Evolutionary conservation across 2,329 filamentous ascomycete genomes (phyloP), one percentile per base, ranked within the genome.

Genomic region (Fusarium sp.): DNA sequence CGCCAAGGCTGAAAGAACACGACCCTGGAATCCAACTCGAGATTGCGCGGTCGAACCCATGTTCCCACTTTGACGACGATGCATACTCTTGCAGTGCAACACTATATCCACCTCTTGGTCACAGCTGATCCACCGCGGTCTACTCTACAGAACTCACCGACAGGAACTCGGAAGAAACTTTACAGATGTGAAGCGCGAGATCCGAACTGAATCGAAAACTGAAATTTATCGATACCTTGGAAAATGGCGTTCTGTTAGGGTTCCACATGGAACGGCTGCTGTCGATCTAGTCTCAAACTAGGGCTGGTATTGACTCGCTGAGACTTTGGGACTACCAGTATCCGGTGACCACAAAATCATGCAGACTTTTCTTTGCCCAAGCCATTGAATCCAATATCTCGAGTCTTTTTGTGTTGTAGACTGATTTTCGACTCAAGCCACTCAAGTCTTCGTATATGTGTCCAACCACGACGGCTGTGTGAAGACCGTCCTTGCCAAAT

Each of bases 211-310:
- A 41, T 43, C 34, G 49, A 27, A 15, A 52, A 53, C 12, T 43
- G 32, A 53, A 16, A n/a, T 53, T 41, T 13, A 38, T 41, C 49
- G 34, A 53, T 53, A 43, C 18, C 34, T 9, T 27, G 15, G 34
- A 24, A 40, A 53, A 43, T 53, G 34, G 49, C 15, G 49, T 38
- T 41, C 24, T 27, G 24, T 41, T 34, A 53, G 24, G 49, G 49
- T 18, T 53, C 49, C 49, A 53, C 49, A 43, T 22, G n/a, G 34
- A 53, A 53, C 49, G 49, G 49, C 49, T 53, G n/a, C 16, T 43
- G 49, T 53, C 49, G 49, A 53, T 53, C 49, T 53, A 53, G 49
- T 27, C 24, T 43, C 49, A 24, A 41, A n/a, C 49, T 53, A 53
- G 18, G 49, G 32, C 24, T 41, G 49, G 32, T 29, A 29, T 43